Evolutionary conservation across 2,329 filamentous ascomycete species (phyloP).

Genomic region (Trichoderma semiorbis): DNA sequence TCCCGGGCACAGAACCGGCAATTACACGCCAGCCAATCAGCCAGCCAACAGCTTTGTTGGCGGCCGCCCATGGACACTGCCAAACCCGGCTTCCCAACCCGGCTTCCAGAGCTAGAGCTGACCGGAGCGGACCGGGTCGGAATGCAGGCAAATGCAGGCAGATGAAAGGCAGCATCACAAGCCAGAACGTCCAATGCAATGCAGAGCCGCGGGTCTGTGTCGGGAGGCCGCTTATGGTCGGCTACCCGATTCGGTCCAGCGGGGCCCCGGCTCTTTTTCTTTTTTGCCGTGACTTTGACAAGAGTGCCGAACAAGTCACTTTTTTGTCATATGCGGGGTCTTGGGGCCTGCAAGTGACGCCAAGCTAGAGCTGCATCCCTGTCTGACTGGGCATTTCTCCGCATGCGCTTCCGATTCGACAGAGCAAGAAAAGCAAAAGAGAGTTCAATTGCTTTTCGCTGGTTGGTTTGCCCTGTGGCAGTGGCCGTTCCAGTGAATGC

Average conservation of each 20-base stretch:
- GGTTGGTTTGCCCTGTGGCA: neutral
- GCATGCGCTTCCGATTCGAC: slow-evolving; percentile 15
- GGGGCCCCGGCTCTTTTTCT: slow-evolving; percentile 3
- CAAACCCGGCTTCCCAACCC: neutral
- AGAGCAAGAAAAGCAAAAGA: neutral
- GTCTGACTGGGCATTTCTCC: slow-evolving; percentile 2
- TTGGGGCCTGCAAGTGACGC: neutral
- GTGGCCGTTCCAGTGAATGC: neutral
- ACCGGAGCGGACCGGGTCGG: slow-evolving; percentile 17
- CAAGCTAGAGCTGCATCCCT: slow-evolving; percentile 13
- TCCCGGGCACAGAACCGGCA: neutral
- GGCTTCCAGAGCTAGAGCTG: neutral
- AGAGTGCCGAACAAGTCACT: neutral
- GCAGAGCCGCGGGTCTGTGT: neutral
- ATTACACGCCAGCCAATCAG: neutral
- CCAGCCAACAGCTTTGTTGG: neutral
- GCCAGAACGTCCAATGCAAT: neutral
- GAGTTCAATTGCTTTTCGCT: neutral
- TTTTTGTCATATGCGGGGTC: neutral
- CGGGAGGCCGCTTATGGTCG: slow-evolving; percentile 17
- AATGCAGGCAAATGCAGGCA: neutral
- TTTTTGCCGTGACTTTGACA: neutral
- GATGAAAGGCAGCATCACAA: neutral
- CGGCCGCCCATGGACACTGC: neutral
- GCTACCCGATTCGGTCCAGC: slow-evolving; percentile 14